Evolutionary conservation across 2,329 filamentous ascomycete species (phyloP), one percentile per base, ranked within the genome.

Genomic region (Dactylellina leptospora): DNA sequence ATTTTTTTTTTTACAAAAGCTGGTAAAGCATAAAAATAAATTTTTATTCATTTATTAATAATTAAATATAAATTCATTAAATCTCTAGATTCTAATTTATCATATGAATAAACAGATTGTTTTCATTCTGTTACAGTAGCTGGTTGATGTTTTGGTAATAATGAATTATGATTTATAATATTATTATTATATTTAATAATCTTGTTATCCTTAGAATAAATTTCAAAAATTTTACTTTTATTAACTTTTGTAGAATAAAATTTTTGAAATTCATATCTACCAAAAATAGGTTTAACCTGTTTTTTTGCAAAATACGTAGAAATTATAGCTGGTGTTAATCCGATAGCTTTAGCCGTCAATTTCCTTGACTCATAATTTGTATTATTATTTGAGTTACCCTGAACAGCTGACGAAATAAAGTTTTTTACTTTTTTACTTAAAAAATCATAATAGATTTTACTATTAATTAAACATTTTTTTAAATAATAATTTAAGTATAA

Each of bases 1-100:
- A 60, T 50, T 60, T 60, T 60, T 50, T 62, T 62, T 54, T 53
- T 54, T 53, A 45, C 30, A 54, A 53, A 53, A 10, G n/a, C 20
- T 9, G 48, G 45, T 42, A 62, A 18, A 20, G 45, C 9, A 53
- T 54, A 54, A 44, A 62, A 51, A 51, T 62, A 62, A 62, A 62
- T 62, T 62, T 48, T 60, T 60, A 60, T 23, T 60, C 55, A 60
- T 48, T 60, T 60, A 22, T 23, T 23, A 48, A 60, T 60, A n/a
- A 60, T 50, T 8, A 25, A 4, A 36, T 60, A 47, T 33, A 55
- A 55, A 55, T 44, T 16, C 18, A 23, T 36, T 23, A 48, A 25
- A 36, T 48, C n/a, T 50, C 55, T 60, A 25, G 28, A 36, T 48
- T 60, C 55, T 22, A 48, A 20, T 60, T 50, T 60, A 60, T 60